Percentiles rank a stretch among this genome's conserved stretches.
phyloP scores from a whole-genome alignment of 768 basidiomycete genomes.

The Leccinum imitatum region DNA sequence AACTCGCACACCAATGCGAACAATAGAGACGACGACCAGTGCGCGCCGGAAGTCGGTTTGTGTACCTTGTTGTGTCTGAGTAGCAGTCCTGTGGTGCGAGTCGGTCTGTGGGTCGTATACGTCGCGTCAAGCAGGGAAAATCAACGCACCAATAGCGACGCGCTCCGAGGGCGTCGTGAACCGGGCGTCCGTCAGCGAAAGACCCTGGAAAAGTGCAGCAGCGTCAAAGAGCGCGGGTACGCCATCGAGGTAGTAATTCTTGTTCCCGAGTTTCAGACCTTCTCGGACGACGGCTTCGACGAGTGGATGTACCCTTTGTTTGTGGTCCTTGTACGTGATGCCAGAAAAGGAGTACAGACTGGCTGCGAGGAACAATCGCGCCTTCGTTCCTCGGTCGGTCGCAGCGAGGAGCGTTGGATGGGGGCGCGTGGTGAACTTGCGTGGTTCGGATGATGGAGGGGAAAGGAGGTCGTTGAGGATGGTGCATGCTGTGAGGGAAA shows the following conservation, averaged over 20 bases:
- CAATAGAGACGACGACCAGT: constrained; percentile 70
- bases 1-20: constrained; percentile 79
- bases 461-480: constrained; percentile 55
- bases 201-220: constrained; percentile 37
- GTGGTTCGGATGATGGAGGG: constrained; percentile 15
- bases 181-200: constrained; percentile 33
- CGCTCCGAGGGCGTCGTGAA: constrained; percentile 47
- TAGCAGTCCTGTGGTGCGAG: constrained; percentile 50
- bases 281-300: constrained; percentile 76
- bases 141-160: constrained; percentile 54
- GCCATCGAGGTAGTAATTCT: constrained; percentile 76
- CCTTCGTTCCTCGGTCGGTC: constrained; percentile 34
- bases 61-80: constrained; percentile 69
- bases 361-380: constrained; percentile 78
- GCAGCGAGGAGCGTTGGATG: constrained; percentile 40
- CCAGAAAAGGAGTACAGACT: constrained; percentile 70
- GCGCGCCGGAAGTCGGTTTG: constrained; percentile 55
- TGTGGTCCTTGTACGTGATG: constrained; percentile 59
- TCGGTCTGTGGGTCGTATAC: not conserved
- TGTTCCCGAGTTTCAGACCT: constrained; percentile 78
- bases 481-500: constrained; percentile 54
- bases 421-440: constrained; percentile 18
- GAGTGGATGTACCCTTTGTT: constrained; percentile 57
- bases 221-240: constrained; percentile 66
- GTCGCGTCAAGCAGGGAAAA: not conserved